Base-by-base conservation (phyloP, 1,284 basidiomycete species). In the Cutaneotrichosporon sp. region DNA sequence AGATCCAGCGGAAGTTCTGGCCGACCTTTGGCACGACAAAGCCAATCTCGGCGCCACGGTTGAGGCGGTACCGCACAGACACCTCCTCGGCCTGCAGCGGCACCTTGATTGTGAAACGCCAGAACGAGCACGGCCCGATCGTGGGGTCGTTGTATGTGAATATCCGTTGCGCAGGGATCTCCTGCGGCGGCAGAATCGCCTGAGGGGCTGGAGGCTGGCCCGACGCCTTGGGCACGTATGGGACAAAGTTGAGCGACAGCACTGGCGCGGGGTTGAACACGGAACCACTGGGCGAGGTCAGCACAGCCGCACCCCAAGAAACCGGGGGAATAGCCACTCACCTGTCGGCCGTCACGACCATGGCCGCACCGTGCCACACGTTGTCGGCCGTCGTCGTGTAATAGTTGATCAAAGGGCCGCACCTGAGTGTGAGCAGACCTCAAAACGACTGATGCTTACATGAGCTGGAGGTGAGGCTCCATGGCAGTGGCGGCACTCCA, bases 1-100 rank as follows among this genome's bases (percentile, higher is more conserved):
- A 81, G 12, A 90, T 87, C 87, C 89, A 91, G 59, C 88, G 82
- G 84, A 98, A 86, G 69, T 97, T 93, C 71, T 94, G 85, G 17
- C 80, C 77, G 23, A 80, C 72, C 2, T 84, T 88, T 0, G 94
- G 93, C 13, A 97, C 84, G 65, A 83, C 85, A 72, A 98, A 98
- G 38, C 82, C 80, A 54, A 90, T 78, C 51, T 83, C 80, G 50
- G 86, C 84, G 0, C 92, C 88, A 21, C 81, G 75, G 65, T 93
- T 92, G 60, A 92, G 78, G 42, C 80, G 69, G 70, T 97, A 97
- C 49, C 77, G 79, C 43, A 96, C 80, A n/a, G 79, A 76, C 80
- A 90, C 88, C 75, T 94, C 89, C 35, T 79, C 75, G 8, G 79
- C 74, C 4, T 80, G 79, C 8, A 97, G 73, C 5, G 89, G 90